phyloP scores from a whole-genome alignment of 2,329 filamentous ascomycete species.

The Blastomyces silverae region DNA sequence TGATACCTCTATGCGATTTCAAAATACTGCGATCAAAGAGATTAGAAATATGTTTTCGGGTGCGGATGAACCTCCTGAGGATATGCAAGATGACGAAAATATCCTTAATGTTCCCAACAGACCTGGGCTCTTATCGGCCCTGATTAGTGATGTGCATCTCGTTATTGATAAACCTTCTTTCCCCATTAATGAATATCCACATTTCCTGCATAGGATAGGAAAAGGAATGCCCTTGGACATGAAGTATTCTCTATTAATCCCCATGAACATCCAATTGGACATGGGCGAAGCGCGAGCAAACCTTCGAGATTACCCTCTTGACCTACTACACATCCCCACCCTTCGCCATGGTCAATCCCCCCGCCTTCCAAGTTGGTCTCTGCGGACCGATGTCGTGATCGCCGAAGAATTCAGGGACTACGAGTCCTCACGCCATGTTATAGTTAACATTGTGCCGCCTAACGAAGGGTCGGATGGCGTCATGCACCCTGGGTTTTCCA shows the following conservation, averaged over 20 bases:
- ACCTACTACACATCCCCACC: conserved; percentile 80
- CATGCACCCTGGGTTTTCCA: conserved; percentile 60
- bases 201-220: conserved; percentile 81
- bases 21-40: conserved; percentile 68
- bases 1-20: conserved; percentile 63
- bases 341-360: conserved; percentile 73
- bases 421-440: conserved; percentile 71
- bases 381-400: conserved; percentile 88
- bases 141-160: conserved; percentile 79
- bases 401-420: conserved; percentile 83
- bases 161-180: conserved; percentile 90
- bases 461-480: conserved; percentile 51
- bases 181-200: conserved; percentile 68
- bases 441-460: conserved; percentile 76
- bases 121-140: conserved; percentile 71
- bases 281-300: conserved; percentile 86
- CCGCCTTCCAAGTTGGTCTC: conserved; percentile 69
- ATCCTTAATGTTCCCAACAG: conserved; percentile 80
- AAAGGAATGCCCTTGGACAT: conserved; percentile 94
- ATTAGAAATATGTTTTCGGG: conserved; percentile 76
- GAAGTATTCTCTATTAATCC: conserved; percentile 81
- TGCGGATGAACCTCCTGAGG: conserved; percentile 69
- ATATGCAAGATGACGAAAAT: conserved; percentile 72
- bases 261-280: conserved; percentile 79
- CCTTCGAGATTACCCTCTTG: conserved; percentile 87